A percentile compares a stretch with the other conserved stretches of the same genome.
Evolutionary conservation across 2,329 filamentous ascomycete species (phyloP).

Genomic region (Botryotinia calthae): DNA sequence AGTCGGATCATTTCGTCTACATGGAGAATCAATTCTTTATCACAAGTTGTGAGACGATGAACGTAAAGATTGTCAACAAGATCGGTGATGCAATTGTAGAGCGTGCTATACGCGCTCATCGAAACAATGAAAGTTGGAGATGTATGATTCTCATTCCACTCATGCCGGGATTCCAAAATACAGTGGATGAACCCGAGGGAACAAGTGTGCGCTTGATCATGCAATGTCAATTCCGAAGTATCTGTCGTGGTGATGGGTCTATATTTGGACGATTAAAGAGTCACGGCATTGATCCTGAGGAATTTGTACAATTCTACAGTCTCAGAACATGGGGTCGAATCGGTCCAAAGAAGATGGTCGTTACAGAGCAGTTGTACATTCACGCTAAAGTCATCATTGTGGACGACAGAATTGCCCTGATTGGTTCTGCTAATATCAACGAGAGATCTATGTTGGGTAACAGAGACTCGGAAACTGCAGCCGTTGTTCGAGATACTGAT

Average conservation of each 20-base stretch:
- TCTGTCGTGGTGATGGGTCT: constrained; percentile 86
- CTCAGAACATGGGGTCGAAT: constrained; percentile 91
- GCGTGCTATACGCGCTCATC: constrained; percentile 79
- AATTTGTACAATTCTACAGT: constrained; percentile 94
- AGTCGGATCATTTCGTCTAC: constrained; percentile 95
- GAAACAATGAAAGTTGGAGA: constrained; percentile 85
- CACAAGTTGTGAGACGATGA: constrained; percentile 84
- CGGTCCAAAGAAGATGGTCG: constrained; percentile 74
- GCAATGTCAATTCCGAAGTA: constrained; percentile 95
- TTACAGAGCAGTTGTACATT: constrained; percentile 96
- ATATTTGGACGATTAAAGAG: constrained; percentile 85
- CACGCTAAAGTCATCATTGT: constrained; percentile 97
- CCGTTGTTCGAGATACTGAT: constrained; percentile 87
- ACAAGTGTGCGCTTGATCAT: constrained; percentile 94
- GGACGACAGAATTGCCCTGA: constrained; percentile 88
- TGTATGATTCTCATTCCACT: constrained; percentile 87
- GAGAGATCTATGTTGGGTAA: constrained; percentile 92
- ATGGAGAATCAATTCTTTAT: constrained; percentile 99
- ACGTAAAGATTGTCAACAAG: constrained; percentile 82
- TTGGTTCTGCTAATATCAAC: constrained; percentile 98
- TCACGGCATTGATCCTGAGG: constrained; percentile 82
- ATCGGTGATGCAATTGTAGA: constrained; percentile 95
- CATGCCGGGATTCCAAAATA: constrained; percentile 98
- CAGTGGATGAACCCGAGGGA: constrained; percentile 88
- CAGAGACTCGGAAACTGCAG: constrained; percentile 88